Conservation (phyloP, 192 early-diverging fungal species). For the Gigaspora rosea region DNA sequence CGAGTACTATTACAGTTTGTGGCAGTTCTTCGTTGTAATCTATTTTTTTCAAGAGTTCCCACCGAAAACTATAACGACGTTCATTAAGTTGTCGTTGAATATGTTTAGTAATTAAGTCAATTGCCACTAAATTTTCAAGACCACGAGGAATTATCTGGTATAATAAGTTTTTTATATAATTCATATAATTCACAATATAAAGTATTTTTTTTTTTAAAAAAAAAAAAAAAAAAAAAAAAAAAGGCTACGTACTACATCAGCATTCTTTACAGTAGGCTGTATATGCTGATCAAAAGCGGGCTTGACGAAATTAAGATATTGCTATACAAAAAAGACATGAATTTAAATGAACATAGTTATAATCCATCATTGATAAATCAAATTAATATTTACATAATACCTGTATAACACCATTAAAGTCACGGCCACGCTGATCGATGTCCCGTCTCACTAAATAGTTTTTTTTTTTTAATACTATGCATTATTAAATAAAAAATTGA, state of each 20-base stretch:
- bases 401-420: constrained; percentile 79
- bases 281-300: constrained; percentile 92
- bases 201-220: not conserved
- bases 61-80: constrained; percentile 57
- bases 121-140: constrained; percentile 86
- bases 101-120: constrained; percentile 90
- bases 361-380: not conserved
- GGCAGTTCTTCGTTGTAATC: constrained; percentile 40
- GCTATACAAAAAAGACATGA: constrained; percentile 39
- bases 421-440: constrained; percentile 86
- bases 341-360: not conserved
- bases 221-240: not conserved
- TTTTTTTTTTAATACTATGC: not conserved
- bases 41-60: constrained; percentile 52
- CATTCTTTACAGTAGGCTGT: constrained; percentile 88
- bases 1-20: constrained; percentile 48
- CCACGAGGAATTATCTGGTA: constrained; percentile 85
- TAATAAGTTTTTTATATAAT: constrained; percentile 26
- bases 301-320: constrained; percentile 94
- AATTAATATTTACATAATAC: constrained; percentile 32
- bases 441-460: constrained; percentile 76
- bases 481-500: not conserved
- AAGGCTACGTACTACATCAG: constrained; percentile 75
- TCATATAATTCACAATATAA: no score
- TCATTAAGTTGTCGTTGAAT: constrained; percentile 82